Base-by-base conservation (phyloP, 2,329 filamentous ascomycete genomes). In the Magnaporthales sp. region DNA sequence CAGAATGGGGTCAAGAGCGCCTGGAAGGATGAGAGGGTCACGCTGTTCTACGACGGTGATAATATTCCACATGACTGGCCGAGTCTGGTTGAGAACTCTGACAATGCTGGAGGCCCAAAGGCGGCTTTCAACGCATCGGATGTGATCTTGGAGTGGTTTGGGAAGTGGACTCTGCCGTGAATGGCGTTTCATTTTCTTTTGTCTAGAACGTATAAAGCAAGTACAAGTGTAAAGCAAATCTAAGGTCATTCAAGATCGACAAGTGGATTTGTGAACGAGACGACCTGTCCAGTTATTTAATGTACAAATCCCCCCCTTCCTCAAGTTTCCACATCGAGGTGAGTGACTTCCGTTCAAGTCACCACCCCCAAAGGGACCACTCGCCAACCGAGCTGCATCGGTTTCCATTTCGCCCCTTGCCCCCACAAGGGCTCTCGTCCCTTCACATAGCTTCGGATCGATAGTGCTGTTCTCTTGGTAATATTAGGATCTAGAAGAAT, bases 41-140 rank as follows among this genome's bases (percentile, higher is more conserved):
- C n/a, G 7, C n/a, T 66, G 19, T 54, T 60, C n/a, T 66, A 60
- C 9, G 64, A 66, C 10, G 51, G 51, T 4, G 54, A 60, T 22
- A 63, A 32, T 5, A 66, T 66, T 15, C 29, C 54, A 6, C 64
- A 66, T 29, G 64, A 66, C 64, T 66, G 64, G 64, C 64, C 64
- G 7, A 66, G 64, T 15, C 31, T n/a, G 7, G 64, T 61, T 22
- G 9, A 29, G 24, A 66, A 66, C 54, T 29, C 46, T 15, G 64
- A 66, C 54, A 66, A 66, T 22, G 6, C 19, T 9, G 64, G 51
- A 11, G 29, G 27, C 0, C 46, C 56, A 19, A 29, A 13, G 7
- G 51, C 64, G 11, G 22, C 30, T n/a, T 66, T 66, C n/a, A 66
- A 66, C 64, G 64, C 64, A 13, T 32, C 64, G 15, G 51, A 58